Evolutionary conservation across 1,284 basidiomycete genomes (phyloP), one percentile per base, ranked within the genome.

Genomic region (Sphagnurus paluster): DNA sequence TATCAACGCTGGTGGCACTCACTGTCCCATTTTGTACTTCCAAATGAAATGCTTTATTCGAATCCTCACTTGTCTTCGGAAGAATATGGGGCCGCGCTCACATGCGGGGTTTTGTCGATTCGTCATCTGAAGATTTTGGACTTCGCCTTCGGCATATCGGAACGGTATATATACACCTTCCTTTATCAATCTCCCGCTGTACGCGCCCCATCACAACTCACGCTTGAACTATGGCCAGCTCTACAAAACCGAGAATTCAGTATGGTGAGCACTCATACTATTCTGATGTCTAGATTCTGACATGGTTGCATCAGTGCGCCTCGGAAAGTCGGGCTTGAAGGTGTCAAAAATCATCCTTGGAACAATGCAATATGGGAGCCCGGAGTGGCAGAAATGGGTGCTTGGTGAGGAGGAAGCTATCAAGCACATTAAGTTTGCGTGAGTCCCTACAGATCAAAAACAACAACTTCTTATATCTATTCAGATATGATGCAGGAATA

Each of bases 401-500:
- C 64, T 84, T 13, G 68, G 67, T 2, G 77, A 79, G 52, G 79
- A 82, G 29, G 77, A 84, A 48, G 76, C 76, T 5, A 65, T 77
- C 13, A 69, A 79, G 48, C 79, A 82, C 48, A 79, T 86, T 59
- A 52, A 56, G 23, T 39, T 48, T 28, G 54, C 52, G 54, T 56
- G 29, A 21, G 54, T 53, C 2, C 28, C 28, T 13, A 11, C 25
- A 0, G 3, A 4, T 24, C 25, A 16, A 6, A 0, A 23, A 30
- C 9, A 5, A 14, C 5, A 19, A 9, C 4, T 9, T 10, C 5
- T 48, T 4, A 30, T 10, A 17, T 10, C 14, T 10, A 9, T 10
- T 14, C 44, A 79, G 77, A n/a, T 80, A 77, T 51, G 75, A 79
- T 26, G 70, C 74, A 5, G 84, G 85, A 8, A 82, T 87, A 53